These are phyloP conservation scores for Fusarium sterilihyphosum DNA, from an alignment of 2,329 filamentous ascomycete species.

Conservation along the genomic window DNA sequence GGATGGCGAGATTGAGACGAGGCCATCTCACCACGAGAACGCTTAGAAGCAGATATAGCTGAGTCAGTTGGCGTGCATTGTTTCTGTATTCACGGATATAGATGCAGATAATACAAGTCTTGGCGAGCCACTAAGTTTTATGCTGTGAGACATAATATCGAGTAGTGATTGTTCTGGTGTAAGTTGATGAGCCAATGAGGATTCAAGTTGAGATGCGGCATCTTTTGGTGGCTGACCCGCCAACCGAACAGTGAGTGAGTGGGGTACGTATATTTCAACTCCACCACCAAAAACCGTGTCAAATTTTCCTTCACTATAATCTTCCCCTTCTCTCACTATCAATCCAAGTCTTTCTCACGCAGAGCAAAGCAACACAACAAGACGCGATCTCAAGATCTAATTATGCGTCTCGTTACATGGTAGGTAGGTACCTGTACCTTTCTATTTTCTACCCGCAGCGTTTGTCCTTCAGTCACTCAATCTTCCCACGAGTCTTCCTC, in stretches of 20 bases:
- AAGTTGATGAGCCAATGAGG: conserved; percentile 17
- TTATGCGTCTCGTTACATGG: background rate
- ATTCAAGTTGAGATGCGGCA: background rate
- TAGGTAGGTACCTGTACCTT: conserved; percentile 6
- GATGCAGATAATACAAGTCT: background rate
- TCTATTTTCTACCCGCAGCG: conserved; percentile 36
- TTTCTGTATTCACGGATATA: background rate
- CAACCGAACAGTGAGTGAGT: conserved; percentile 7
- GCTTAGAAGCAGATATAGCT: background rate
- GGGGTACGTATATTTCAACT: background rate
- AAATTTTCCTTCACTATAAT: conserved; percentile 22
- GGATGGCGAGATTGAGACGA: conserved; percentile 22
- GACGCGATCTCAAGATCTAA: background rate
- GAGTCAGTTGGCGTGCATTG: no score
- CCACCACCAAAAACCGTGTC: conserved; percentile 20
- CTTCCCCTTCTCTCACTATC: background rate
- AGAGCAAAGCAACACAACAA: background rate
- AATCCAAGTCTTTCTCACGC: background rate
- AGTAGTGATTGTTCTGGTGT: background rate
- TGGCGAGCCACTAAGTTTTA: background rate
- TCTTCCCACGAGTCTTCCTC: conserved; percentile 48
- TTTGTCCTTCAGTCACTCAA: conserved; percentile 47
- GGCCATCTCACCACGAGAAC: conserved; percentile 31
- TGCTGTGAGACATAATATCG: background rate
- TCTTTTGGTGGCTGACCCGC: conserved; percentile 8